Evolutionary conservation across 2,329 filamentous ascomycete genomes (phyloP).

Genomic region (Diaporthe sp.): DNA sequence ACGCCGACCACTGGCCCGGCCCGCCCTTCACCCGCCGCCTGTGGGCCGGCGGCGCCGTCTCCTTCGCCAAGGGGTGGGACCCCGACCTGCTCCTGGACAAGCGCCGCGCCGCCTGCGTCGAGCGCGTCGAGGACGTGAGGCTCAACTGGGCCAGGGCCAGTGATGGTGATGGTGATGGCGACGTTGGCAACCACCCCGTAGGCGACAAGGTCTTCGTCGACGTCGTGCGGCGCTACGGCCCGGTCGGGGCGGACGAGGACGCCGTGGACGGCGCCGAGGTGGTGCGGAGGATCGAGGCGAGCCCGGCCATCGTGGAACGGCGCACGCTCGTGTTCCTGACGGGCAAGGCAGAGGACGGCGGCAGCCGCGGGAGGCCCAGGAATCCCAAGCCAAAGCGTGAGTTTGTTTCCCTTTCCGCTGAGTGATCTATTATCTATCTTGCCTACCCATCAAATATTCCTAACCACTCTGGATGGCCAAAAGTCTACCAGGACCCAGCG

Average conservation of each 20-base stretch:
- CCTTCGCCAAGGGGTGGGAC: conserved; percentile 59
- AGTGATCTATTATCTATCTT: neutral
- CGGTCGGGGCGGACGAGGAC: conserved; percentile 44
- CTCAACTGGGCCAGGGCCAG: conserved; percentile 41
- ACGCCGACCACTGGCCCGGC: conserved; percentile 82
- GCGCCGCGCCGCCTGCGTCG: conserved; percentile 58
- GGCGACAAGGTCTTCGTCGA: conserved; percentile 67
- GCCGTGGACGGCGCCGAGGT: conserved; percentile 6
- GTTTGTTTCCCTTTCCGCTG: neutral
- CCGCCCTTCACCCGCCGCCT: conserved; percentile 80
- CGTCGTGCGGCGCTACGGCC: conserved; percentile 62
- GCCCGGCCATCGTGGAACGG: conserved; percentile 59
- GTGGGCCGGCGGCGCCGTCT: conserved; percentile 87
- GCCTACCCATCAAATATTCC: neutral
- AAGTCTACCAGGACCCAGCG: conserved; percentile 54
- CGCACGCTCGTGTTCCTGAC: conserved; percentile 68
- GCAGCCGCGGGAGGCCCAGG: neutral
- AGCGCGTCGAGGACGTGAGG: conserved; percentile 58
- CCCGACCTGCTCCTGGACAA: conserved; percentile 56
- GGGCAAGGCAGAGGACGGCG: conserved; percentile 24
- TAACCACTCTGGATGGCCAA: neutral
- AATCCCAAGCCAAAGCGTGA: conserved; percentile 6
- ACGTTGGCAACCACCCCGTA: neutral
- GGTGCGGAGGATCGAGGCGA: conserved; percentile 27
- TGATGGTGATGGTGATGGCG: conserved; percentile 45